These are phyloP conservation scores for Coleophoma eucalyptorum DNA, from an alignment of 2,329 filamentous ascomycete genomes.

Conservation along the genomic window DNA sequence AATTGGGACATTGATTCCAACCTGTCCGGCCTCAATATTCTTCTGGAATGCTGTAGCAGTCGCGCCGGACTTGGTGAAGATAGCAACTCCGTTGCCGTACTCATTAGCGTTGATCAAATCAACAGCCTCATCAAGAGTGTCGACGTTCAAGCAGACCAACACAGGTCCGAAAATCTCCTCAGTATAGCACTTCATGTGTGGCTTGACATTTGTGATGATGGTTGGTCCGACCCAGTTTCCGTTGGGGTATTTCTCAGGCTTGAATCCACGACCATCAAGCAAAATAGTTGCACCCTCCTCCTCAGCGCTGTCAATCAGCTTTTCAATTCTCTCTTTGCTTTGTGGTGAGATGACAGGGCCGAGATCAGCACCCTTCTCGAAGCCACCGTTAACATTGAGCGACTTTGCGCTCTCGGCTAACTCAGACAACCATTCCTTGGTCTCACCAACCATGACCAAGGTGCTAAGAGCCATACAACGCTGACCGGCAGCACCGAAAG, in stretches of 20 bases:
- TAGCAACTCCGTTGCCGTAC: conserved; percentile 82
- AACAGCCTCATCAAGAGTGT: conserved; percentile 76
- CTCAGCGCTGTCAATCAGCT: conserved; percentile 71
- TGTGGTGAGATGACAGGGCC: conserved; percentile 79
- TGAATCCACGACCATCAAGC: conserved; percentile 74
- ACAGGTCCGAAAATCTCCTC: conserved; percentile 87
- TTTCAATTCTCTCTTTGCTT: conserved; percentile 75
- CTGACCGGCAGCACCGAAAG: conserved; percentile 82
- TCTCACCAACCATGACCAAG: conserved; percentile 79
- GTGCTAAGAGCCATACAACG: conserved; percentile 85
- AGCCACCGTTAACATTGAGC: conserved; percentile 74
- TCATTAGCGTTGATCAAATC: conserved; percentile 81
- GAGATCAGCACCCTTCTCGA: conserved; percentile 75
- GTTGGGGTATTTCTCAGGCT: conserved; percentile 74
- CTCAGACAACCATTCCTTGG: conserved; percentile 77
- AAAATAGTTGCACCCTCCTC: conserved; percentile 77
- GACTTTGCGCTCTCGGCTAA: conserved; percentile 71
- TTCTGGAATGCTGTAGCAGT: conserved; percentile 76
- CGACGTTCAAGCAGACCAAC: conserved; percentile 74
- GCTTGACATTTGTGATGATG: conserved; percentile 76
- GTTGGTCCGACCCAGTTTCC: conserved; percentile 85
- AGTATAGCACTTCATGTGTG: conserved; percentile 78
- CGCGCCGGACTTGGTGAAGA: conserved; percentile 76
- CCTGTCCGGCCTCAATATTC: conserved; percentile 80
- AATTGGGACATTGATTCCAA: conserved; percentile 82